Evolutionary conservation across 306 rosid genomes (phyloP), one percentile per base, ranked within the genome.

Genomic region (Prunus persica): DNA sequence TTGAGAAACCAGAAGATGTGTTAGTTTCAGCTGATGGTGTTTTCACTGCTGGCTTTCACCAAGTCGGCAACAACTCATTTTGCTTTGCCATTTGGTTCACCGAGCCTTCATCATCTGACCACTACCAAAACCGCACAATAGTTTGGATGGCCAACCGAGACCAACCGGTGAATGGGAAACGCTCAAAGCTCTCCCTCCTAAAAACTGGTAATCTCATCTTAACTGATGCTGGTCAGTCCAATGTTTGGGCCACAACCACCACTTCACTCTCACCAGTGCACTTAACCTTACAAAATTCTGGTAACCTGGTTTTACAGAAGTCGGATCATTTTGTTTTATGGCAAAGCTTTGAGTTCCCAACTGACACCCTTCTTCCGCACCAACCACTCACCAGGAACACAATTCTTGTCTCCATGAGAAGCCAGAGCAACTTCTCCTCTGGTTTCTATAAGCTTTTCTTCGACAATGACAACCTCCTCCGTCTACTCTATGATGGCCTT

Each of bases 81-180:
- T 79, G 79, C 76, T 90, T 88, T 15, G 86, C 86, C 61, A 51
- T 88, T 38, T 86, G 96, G 91, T 90, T 77, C 70, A 78, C 69
- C 2, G 77, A 66, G 16, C 61, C 16, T 60, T 6, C 82, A 15
- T 50, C 2, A 11, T 5, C 10, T 54, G 49, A 1, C 1, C 65
- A 60, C 65, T 25, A 10, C 65, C 18, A 15, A 38, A 54, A 54
- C 71, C 71, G 78, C n/a, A 83, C 90, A 5, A 2, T 83, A 1
- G 88, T 88, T 7, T 90, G 92, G 89, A 86, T 71, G 84, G 92
- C 91, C 0, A 88, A 88, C 65, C 91, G 92, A 6, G 86, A 84
- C 79, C 49, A 72, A 0, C 86, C 87, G 0, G 91, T 88, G 34
- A 86, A 84, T 65, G 89, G 89, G 19, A 82, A 68, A 56, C 52